These are phyloP conservation scores for Aspergillus campestris DNA, from an alignment of 495 filamentous ascomycete genomes.

Conservation along the genomic window DNA sequence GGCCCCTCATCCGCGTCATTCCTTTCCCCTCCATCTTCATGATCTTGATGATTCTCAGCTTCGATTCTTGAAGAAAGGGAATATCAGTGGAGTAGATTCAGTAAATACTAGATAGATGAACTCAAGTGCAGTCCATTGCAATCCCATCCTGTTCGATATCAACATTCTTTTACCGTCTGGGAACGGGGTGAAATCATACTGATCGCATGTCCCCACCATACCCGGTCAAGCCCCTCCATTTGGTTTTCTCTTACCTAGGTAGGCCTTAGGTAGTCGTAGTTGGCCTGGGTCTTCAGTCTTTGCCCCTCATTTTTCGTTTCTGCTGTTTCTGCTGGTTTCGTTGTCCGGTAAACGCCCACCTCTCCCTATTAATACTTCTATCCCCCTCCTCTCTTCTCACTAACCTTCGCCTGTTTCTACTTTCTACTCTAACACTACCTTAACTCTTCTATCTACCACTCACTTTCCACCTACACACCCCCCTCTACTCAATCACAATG, in stretches of 20 bases:
- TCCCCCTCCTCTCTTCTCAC: conserved; percentile 3
- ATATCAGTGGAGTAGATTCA: too few relatives aligned
- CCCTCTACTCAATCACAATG: conserved; percentile 38
- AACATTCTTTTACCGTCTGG: too few relatives aligned
- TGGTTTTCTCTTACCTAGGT: conserved; percentile 1
- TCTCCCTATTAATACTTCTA: conserved; percentile 4
- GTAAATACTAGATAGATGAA: too few relatives aligned
- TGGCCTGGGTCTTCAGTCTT: neutral
- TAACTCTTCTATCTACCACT: conserved; percentile 1
- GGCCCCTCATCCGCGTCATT: conserved; percentile 12
- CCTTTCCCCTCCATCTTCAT: conserved; percentile 7
- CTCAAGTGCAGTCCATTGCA: too few relatives aligned
- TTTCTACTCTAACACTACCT: neutral
- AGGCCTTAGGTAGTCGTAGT: conserved; percentile 3
- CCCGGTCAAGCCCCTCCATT: conserved; percentile 28
- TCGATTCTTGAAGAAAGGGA: conserved; percentile 17
- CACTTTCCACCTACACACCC: neutral
- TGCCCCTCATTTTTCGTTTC: too few relatives aligned
- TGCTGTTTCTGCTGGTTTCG: conserved; percentile 12
- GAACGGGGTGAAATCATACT: conserved; percentile 23
- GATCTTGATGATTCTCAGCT: conserved; percentile 5
- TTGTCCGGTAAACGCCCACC: conserved; percentile 13
- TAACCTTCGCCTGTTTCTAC: conserved; percentile 1
- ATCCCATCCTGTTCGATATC: neutral
- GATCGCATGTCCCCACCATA: conserved; percentile 23